Conservation (phyloP, 805 yeast species). For the Hanseniaspora jakobsenii region DNA sequence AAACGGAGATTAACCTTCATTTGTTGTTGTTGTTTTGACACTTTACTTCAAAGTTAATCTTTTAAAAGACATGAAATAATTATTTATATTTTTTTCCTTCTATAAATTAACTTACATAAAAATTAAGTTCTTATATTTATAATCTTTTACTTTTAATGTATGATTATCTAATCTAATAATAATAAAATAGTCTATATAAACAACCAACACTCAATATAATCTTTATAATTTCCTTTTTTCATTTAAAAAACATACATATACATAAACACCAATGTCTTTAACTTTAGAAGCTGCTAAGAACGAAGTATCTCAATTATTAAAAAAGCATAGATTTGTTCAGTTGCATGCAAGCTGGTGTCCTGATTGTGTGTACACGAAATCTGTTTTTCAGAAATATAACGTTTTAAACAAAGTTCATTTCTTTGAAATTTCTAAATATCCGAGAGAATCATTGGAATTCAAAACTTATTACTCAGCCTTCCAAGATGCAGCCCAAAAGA, state of each 20-base stretch:
- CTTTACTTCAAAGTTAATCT: no score
- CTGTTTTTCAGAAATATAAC: conserved; percentile 41
- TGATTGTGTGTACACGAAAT: conserved; percentile 55
- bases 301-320: conserved; percentile 9
- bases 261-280: no score
- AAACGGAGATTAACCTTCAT: no score
- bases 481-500: conserved; percentile 22
- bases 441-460: conserved; percentile 21
- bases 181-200: no score
- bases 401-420: conserved; percentile 39
- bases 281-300: conserved; percentile 13
- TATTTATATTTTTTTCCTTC: no score
- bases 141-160: no score
- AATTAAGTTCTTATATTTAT: no score
- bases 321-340: conserved; percentile 38
- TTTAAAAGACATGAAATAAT: no score
- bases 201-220: no score
- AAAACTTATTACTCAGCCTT: conserved; percentile 27
- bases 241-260: neutral
- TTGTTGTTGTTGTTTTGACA: no score
- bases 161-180: no score
- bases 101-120: no score
- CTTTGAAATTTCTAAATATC: conserved; percentile 35
- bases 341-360: conserved; percentile 69
- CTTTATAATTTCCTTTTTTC: neutral